Evolutionary conservation across 106 monocot species (phyloP), one percentile per base, ranked within the genome.

Genomic region (Dioscorea dumetorum): DNA sequence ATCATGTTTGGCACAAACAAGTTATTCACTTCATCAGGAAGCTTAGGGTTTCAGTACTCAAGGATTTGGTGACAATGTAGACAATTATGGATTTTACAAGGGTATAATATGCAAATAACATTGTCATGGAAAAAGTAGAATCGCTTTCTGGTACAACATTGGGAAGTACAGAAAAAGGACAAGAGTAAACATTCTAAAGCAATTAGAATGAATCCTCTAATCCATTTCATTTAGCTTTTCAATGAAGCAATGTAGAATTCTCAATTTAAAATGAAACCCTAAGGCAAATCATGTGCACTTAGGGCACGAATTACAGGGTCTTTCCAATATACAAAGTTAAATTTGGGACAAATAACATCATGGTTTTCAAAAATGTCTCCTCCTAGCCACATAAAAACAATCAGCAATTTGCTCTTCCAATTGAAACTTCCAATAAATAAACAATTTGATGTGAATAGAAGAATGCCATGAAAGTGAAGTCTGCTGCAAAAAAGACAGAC

Each of bases 131-230:
- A 10, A 41, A 41, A 41, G 41, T 41, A 3, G 41, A 41, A 3
- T 8, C 41, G 6, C 6, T 41, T 41, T 41, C 41, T 41, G 10
- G 28, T 10, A 3, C 41, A 41, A 41, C 41, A 41, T 41, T 8
- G 41, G 41, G 41, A 41, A 41, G 5, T 10, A 41, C 41, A 41
- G 10, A 66, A 35, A 58, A 58, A 48, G 51, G 35, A 48, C 23
- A 33, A 24, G 74, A 35, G 22, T 67, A 66, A 53, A 54, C 74
- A 9, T 33, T 74, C 58, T 48, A 74, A 33, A 74, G 58, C 66
- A 74, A 34, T 56, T 74, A 74, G 74, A 21, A 16, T 49, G 68
- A 18, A 68, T 12, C 22, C 10, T 48, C 52, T 60, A 20, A 59
- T 17, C 58, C 57, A 41, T 59, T 22, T 49, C 8, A 41, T 41